A percentile compares a stretch with the other conserved stretches of the same genome.
These are phyloP conservation scores for Arabidopsis arenosa DNA, from an alignment of 345 rosid genomes.

Conservation along the genomic window DNA sequence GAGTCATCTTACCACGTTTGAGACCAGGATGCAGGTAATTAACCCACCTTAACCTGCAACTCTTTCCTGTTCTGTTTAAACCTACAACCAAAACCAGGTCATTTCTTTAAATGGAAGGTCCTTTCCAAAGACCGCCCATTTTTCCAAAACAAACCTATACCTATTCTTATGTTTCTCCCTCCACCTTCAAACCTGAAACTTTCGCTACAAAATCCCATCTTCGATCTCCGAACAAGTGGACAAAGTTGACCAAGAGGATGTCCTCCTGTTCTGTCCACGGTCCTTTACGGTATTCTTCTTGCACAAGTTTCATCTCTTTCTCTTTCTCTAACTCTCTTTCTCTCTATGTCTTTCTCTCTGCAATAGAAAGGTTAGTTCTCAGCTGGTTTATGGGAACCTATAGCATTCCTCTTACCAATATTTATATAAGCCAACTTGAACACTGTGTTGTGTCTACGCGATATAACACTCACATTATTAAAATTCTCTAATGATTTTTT, in stretches of 20 bases:
- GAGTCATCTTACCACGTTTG: slow-evolving; percentile 95
- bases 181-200: slow-evolving; percentile 99
- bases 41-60: slow-evolving; percentile 99
- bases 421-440: slow-evolving; percentile 55
- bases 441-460: slow-evolving; percentile 43
- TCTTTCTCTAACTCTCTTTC: slow-evolving; percentile 14
- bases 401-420: slow-evolving; percentile 32
- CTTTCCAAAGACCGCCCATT: slow-evolving; percentile 57
- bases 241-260: slow-evolving; percentile 77
- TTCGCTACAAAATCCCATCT: slow-evolving; percentile 98
- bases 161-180: slow-evolving; percentile 87
- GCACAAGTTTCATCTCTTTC: slow-evolving; percentile 63
- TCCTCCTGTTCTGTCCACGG: slow-evolving; percentile 99
- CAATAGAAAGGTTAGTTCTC: slow-evolving; percentile 21
- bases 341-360: slow-evolving; percentile 33
- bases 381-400: slow-evolving; percentile 43
- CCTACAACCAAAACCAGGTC: slow-evolving; percentile 81
- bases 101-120: slow-evolving; percentile 53
- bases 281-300: slow-evolving; percentile 80
- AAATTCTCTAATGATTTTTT: slow-evolving; percentile 46
- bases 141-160: slow-evolving; percentile 58
- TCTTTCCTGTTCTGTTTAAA: slow-evolving; percentile 95
- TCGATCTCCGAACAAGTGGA: slow-evolving; percentile 93
- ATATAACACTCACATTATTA: slow-evolving; percentile 48
- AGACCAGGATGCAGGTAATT: slow-evolving; percentile 97